A percentile compares a stretch with the other conserved stretches of the same genome.
Conservation (phyloP, 1,139 yeast genomes). For the Meyerozyma sp. region DNA sequence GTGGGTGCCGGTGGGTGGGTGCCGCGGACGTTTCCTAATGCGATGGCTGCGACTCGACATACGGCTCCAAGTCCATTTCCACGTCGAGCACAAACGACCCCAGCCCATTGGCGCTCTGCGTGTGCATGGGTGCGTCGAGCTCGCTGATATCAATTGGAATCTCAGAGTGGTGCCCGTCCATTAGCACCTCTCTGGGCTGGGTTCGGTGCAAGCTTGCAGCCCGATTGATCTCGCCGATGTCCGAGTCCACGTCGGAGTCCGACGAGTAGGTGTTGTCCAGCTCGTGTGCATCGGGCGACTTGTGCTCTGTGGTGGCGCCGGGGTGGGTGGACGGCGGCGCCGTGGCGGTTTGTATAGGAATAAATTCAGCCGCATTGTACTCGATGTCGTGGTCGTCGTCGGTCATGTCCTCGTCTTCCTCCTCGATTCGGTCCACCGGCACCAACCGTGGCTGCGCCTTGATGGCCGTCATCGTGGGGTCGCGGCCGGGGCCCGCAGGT, state of each 20-base stretch:
- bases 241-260: constrained; percentile 44
- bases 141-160: constrained; percentile 1
- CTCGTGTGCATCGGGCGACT: not conserved
- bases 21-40: not conserved
- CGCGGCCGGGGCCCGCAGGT: constrained; percentile 5
- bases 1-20: not conserved
- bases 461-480: constrained; percentile 56
- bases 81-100: constrained; percentile 34
- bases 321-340: no score
- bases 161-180: not conserved
- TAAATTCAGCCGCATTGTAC: constrained; percentile 1
- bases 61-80: constrained; percentile 20
- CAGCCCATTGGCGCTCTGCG: constrained; percentile 1
- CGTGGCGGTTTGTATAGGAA: not conserved
- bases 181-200: constrained; percentile 1
- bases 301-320: no score
- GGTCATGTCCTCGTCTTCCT: constrained; percentile 42
- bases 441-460: constrained; percentile 66
- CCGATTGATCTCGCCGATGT: constrained; percentile 42
- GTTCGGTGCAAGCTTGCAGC: constrained; percentile 34
- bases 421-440: constrained; percentile 48
- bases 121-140: not conserved
- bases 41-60: not conserved
- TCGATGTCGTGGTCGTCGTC: constrained; percentile 14
- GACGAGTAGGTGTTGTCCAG: not conserved